These are phyloP conservation scores for Zymoseptoria ardabiliae DNA, from an alignment of 2,329 filamentous ascomycete genomes.

Conservation along the genomic window DNA sequence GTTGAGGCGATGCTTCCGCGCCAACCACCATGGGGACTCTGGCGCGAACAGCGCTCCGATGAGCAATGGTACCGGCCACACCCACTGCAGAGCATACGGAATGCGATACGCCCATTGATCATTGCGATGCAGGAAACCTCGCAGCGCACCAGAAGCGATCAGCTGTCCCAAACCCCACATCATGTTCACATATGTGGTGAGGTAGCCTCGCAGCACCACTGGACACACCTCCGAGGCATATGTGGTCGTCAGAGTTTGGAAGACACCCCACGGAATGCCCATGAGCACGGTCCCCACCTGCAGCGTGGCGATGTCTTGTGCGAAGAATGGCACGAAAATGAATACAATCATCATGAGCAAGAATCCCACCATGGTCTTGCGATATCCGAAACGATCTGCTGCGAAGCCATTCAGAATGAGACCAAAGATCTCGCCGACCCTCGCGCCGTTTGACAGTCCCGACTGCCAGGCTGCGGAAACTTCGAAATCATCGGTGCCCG, in stretches of 20 bases:
- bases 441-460: slow-evolving; percentile 47
- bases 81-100: slow-evolving; percentile 39
- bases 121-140: slow-evolving; percentile 17
- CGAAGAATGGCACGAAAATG: slow-evolving; percentile 43
- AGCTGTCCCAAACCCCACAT: slow-evolving; percentile 58
- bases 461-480: slow-evolving; percentile 53
- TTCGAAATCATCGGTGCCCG: slow-evolving; percentile 36
- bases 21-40: slow-evolving; percentile 23
- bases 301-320: slow-evolving; percentile 26
- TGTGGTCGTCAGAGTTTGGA: slow-evolving; percentile 40
- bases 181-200: slow-evolving; percentile 55
- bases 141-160: slow-evolving; percentile 35
- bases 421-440: slow-evolving; percentile 59
- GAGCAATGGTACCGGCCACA: slow-evolving; percentile 31
- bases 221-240: slow-evolving; percentile 62
- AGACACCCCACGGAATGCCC: slow-evolving; percentile 31
- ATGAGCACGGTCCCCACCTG: slow-evolving; percentile 21
- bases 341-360: slow-evolving; percentile 49
- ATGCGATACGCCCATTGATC: slow-evolving; percentile 33
- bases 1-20: background rate
- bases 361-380: slow-evolving; percentile 52
- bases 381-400: slow-evolving; percentile 43
- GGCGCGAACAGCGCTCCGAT: slow-evolving; percentile 24
- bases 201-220: slow-evolving; percentile 48
- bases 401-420: slow-evolving; percentile 59